Percentiles rank a stretch among this genome's conserved stretches.
phyloP scores from a whole-genome alignment of 345 rosid genomes.

The Hibiscus trionum region DNA sequence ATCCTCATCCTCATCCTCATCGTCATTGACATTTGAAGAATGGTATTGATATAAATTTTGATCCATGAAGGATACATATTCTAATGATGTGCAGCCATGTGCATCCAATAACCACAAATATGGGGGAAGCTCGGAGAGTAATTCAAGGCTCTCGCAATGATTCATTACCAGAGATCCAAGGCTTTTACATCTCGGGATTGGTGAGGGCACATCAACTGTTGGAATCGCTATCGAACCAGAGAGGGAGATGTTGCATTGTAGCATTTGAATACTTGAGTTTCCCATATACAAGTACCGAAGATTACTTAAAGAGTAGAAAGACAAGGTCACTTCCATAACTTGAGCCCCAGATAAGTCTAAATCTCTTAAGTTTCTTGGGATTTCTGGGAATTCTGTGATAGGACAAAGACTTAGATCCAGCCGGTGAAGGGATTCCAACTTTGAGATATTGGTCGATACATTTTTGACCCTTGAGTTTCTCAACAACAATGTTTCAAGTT shows the following conservation, averaged over 20 bases:
- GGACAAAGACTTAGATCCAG: background rate
- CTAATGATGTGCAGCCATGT: background rate
- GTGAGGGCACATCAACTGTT: background rate
- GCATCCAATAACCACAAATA: background rate
- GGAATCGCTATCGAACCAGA: background rate
- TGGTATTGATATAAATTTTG: background rate
- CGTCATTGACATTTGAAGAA: background rate
- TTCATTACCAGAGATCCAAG: background rate
- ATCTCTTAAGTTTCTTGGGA: background rate
- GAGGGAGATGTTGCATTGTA: background rate
- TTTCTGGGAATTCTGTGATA: background rate
- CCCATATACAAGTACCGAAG: background rate
- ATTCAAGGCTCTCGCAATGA: background rate
- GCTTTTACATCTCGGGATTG: background rate
- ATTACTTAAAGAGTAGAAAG: background rate
- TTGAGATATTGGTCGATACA: background rate
- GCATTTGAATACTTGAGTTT: background rate
- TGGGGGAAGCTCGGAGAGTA: background rate
- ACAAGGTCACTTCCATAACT: background rate
- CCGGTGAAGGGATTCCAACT: background rate
- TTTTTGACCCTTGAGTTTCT: background rate
- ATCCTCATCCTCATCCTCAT: too few species aligned
- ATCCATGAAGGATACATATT: background rate
- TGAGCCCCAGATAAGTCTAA: background rate
- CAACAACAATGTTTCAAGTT: background rate